phyloP scores from a whole-genome alignment of 2,329 filamentous ascomycete genomes.

The Fusarium subglutinans region DNA sequence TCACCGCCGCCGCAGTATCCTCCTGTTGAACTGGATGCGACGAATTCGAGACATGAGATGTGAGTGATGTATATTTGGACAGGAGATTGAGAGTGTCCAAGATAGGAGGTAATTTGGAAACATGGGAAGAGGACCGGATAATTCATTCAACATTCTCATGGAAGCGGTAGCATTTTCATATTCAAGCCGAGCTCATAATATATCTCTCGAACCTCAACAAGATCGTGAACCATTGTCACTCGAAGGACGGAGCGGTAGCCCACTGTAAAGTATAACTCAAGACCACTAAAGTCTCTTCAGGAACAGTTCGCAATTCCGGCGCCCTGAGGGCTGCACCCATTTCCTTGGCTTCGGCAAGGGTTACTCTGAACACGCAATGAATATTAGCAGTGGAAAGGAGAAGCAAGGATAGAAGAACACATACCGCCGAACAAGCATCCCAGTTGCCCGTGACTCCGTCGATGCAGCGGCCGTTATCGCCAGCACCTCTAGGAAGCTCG shows the following conservation, averaged over 20 bases:
- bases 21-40: not conserved
- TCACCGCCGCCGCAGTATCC: not conserved
- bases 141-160: too few relatives aligned
- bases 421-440: not conserved
- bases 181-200: fast-evolving
- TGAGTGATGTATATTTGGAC: not conserved
- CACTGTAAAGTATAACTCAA: too few relatives aligned
- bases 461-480: not conserved
- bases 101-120: too few relatives aligned
- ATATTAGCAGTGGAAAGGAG: too few relatives aligned
- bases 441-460: not conserved
- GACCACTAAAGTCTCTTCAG: too few relatives aligned
- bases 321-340: not conserved
- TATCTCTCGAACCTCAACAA: fast-evolving
- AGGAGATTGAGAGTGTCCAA: fast-evolving
- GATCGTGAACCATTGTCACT: fast-evolving
- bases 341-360: not conserved
- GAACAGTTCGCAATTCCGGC: not conserved
- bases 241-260: too few relatives aligned
- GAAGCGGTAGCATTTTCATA: not conserved
- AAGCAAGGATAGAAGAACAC: too few relatives aligned
- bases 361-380: too few relatives aligned
- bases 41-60: not conserved
- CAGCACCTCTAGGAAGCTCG: not conserved
- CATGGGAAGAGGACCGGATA: fast-evolving